Evolutionary conservation across 2,329 filamentous ascomycete species (phyloP).

Genomic region (Penicillium decumbens): DNA sequence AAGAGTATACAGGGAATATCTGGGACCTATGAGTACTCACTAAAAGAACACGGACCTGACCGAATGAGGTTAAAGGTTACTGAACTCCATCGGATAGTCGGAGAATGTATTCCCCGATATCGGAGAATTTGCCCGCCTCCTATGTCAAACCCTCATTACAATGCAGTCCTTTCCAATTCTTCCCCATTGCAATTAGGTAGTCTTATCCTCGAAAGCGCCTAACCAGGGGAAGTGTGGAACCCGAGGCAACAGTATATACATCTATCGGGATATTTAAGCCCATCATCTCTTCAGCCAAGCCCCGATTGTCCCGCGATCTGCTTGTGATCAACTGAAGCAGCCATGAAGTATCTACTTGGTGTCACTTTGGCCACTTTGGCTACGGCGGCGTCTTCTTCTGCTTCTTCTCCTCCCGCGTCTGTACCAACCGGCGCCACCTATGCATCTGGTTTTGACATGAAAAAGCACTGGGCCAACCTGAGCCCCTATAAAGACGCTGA

Average conservation of each 20-base stretch:
- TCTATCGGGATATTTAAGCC: background rate
- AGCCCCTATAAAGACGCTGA: constrained; percentile 28
- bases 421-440: constrained; percentile 24
- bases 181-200: background rate
- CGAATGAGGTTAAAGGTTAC: background rate
- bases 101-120: background rate
- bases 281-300: background rate
- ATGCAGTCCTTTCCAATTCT: background rate
- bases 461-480: constrained; percentile 29
- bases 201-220: background rate
- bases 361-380: constrained; percentile 6
- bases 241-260: background rate
- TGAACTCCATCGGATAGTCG: background rate
- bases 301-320: background rate
- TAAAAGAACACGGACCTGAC: too few species aligned
- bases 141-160: background rate
- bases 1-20: too few species aligned
- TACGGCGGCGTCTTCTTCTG: constrained; percentile 4
- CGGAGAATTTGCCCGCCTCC: background rate
- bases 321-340: background rate
- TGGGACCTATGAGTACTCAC: too few species aligned
- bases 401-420: constrained; percentile 7
- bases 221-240: background rate
- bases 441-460: constrained; percentile 32
- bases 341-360: constrained; percentile 12